Evolutionary conservation across 2,329 filamentous ascomycete species (phyloP), one percentile per base, ranked within the genome.

Genomic region (Monilinia fructigena): DNA sequence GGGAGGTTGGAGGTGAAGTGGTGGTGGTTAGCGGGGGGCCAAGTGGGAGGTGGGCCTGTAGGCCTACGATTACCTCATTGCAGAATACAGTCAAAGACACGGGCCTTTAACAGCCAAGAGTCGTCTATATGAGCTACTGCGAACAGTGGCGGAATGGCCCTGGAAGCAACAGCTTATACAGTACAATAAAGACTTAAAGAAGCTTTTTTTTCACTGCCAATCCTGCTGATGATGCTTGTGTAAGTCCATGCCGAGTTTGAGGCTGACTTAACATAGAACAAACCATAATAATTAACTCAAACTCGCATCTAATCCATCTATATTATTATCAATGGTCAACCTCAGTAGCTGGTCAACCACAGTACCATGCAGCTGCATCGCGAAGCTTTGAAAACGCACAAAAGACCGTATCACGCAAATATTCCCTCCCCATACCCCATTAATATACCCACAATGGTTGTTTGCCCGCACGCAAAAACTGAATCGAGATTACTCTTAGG

Each of bases 181-280:
- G 31, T 35, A 35, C 31, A 35, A 35, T 8, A 8, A 3, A 45
- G 8, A 11, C 55, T 16, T 11, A 6, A 26, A 16, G 42, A 56
- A 56, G 55, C 55, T 56, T 56, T 14, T 56, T 42, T 23, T 23
- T 56, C 4, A 56, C 26, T 56, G 55, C n/a, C 55, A 58, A 45
- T 20, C 18, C 26, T 45, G 38, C 55, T 45, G 18, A n/a, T 40
- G n/a, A 55, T 18, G 45, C 45, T 47, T 47, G 45, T 20, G 18
- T 40, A n/a, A 26, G 5, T 26, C 6, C 40, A 55, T 42, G 23
- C 16, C 55, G 55, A 45, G 10, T 2, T 28, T 58, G 55, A 45
- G 55, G 23, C 38, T 58, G 14, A 58, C 45, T 26, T 28, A 28
- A 58, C 8, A 4, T 28, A 14, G 28, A 45, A 12, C 14, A 45